Conservation (phyloP, 202 grass and related monocot genomes). For the Schoenoplectus tabernaemontani region DNA sequence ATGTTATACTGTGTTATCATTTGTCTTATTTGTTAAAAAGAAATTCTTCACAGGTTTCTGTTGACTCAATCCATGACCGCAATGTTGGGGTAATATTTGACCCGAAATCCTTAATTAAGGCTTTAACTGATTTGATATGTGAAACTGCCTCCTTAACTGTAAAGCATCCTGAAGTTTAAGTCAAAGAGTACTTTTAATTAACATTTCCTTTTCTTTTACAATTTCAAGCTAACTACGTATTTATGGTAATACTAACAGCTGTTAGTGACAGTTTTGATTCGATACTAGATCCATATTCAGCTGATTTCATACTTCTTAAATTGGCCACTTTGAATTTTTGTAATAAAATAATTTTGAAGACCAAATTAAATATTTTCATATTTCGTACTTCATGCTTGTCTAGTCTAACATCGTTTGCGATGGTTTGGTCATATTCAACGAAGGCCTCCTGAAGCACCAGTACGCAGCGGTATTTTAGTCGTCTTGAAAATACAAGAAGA, state of each 20-base stretch:
- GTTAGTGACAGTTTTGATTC: neutral
- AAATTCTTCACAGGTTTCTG: slow-evolving; percentile 42
- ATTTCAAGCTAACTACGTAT: neutral
- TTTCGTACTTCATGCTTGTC: neutral
- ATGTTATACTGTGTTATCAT: neutral
- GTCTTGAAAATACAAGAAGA: too few relatives aligned
- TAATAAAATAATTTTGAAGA: neutral
- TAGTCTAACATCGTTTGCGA: too few relatives aligned
- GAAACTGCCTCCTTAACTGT: slow-evolving; percentile 7
- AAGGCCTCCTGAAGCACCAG: too few relatives aligned
- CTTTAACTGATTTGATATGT: slow-evolving; percentile 46
- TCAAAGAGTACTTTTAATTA: slow-evolving; percentile 1
- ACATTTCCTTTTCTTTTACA: neutral
- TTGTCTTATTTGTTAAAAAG: slow-evolving; percentile 18
- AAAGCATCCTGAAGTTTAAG: slow-evolving; percentile 5
- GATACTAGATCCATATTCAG: neutral
- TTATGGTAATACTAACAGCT: neutral
- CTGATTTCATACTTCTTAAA: neutral
- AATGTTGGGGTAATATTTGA: slow-evolving; percentile 74
- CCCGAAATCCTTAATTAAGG: slow-evolving; percentile 59
- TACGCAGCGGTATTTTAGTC: too few relatives aligned
- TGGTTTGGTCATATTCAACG: too few relatives aligned
- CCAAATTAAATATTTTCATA: neutral
- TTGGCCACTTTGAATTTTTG: neutral
- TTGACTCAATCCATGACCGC: slow-evolving; percentile 42